phyloP scores from a whole-genome alignment of 495 filamentous ascomycete genomes.

The Friedmanniomyces simplex region DNA sequence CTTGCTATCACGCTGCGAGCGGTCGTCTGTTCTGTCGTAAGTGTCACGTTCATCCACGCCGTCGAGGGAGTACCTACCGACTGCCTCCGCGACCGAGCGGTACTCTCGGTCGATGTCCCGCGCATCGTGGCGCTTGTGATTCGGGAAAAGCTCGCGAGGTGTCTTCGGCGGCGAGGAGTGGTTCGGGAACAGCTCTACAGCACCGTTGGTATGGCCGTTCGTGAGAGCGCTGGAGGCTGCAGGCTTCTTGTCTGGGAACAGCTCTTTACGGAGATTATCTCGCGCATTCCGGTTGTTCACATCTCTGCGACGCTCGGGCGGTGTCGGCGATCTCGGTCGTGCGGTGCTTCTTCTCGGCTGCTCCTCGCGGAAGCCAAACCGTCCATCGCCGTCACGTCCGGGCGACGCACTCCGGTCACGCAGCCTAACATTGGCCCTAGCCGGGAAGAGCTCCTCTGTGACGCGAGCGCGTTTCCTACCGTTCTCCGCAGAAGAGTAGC shows the following conservation, averaged over 20 bases:
- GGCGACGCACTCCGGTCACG: constrained; percentile 62
- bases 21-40: constrained; percentile 3
- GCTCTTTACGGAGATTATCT: constrained; percentile 23
- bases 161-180: constrained; percentile 9
- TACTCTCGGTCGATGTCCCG: constrained; percentile 48
- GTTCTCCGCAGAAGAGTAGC: constrained; percentile 15
- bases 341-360: constrained; percentile 10
- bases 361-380: constrained; percentile 38
- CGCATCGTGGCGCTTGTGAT: constrained; percentile 55
- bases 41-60: constrained; percentile 4
- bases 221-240: not conserved
- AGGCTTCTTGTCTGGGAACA: constrained; percentile 21
- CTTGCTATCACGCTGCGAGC: not conserved
- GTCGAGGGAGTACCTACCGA: constrained; percentile 15
- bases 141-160: constrained; percentile 59
- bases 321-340: constrained; percentile 6
- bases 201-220: constrained; percentile 1
- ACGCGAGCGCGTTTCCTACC: constrained; percentile 28
- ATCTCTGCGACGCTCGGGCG: not conserved
- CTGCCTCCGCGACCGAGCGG: constrained; percentile 33
- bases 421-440: constrained; percentile 11
- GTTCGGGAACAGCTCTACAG: constrained; percentile 6
- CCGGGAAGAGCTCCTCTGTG: constrained; percentile 24
- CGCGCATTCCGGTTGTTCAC: not conserved
- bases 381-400: constrained; percentile 49